A percentile compares a stretch with the other conserved stretches of the same genome.
phyloP scores from a whole-genome alignment of 2,329 filamentous ascomycete genomes.

The Cryphonectria radicalis region DNA sequence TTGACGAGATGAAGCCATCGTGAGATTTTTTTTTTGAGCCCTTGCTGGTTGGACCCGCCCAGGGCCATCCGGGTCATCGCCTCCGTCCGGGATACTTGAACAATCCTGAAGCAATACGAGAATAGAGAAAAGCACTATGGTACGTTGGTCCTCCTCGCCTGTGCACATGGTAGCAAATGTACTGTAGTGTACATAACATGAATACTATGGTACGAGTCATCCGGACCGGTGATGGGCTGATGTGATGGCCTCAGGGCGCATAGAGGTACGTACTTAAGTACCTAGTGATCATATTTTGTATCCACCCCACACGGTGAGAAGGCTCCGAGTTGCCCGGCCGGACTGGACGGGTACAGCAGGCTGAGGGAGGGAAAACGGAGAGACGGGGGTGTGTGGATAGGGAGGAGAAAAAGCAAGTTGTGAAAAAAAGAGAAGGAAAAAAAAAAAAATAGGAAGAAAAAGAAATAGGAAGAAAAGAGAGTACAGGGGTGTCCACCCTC shows the following conservation, averaged over 20 bases:
- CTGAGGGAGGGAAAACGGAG: background rate
- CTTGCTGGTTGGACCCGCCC: background rate
- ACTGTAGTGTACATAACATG: no score
- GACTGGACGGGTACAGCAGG: constrained; percentile 8
- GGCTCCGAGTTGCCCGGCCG: background rate
- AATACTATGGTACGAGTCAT: constrained; percentile 29
- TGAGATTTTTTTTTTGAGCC: background rate
- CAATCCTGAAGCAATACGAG: background rate
- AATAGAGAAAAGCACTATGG: background rate
- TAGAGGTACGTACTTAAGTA: constrained; percentile 1
- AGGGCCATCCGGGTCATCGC: background rate
- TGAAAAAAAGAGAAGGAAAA: background rate
- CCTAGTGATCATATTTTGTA: background rate
- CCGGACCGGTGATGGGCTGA: constrained; percentile 27
- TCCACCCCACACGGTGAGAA: background rate
- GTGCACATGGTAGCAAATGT: background rate
- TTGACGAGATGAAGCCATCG: constrained; percentile 1
- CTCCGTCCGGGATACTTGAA: background rate
- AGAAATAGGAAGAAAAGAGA: constrained; percentile 1
- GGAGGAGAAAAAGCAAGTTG: background rate
- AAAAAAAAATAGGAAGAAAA: background rate
- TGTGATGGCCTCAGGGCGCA: constrained; percentile 17
- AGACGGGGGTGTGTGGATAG: background rate
- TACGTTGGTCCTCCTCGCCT: background rate
- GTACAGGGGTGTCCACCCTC: constrained; percentile 1